Conservation (phyloP, 1,284 basidiomycete species). For the Ceratorhiza oryzae-sativae region DNA sequence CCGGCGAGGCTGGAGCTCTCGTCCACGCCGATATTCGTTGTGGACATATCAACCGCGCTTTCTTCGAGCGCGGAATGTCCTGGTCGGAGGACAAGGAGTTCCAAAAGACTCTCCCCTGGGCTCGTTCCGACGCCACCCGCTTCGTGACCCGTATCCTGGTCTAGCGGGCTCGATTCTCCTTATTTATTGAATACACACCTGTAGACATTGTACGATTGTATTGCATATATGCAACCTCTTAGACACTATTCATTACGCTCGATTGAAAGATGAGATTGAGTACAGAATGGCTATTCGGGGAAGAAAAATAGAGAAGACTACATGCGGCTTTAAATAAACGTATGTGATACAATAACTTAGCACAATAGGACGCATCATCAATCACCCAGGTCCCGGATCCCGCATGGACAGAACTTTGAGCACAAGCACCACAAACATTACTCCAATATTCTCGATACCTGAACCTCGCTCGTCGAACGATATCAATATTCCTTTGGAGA, state of each 20-base stretch:
- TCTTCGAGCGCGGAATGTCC: constrained; percentile 30
- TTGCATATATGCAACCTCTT: background rate
- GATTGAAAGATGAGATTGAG: constrained; percentile 8
- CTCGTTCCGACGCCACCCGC: constrained; percentile 30
- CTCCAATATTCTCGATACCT: constrained; percentile 9
- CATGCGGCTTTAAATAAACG: constrained; percentile 38
- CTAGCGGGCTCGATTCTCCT: background rate
- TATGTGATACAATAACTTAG: constrained; percentile 39
- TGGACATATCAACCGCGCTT: constrained; percentile 20
- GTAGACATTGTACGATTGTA: background rate
- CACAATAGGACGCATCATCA: background rate
- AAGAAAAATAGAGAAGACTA: constrained; percentile 16
- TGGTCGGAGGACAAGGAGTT: constrained; percentile 36
- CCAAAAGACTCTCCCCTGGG: constrained; percentile 33
- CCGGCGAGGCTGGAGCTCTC: constrained; percentile 16
- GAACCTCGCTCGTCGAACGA: constrained; percentile 30
- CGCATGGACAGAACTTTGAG: constrained; percentile 1
- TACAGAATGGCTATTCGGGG: background rate
- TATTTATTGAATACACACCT: constrained; percentile 10
- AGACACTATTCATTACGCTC: constrained; percentile 10
- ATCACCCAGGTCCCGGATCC: background rate
- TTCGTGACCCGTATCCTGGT: constrained; percentile 20
- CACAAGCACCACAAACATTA: constrained; percentile 30
- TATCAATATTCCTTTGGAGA: constrained; percentile 16
- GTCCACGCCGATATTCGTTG: constrained; percentile 27